Base-by-base conservation (phyloP, 805 yeast species). In the Ogataea haglerorum region DNA sequence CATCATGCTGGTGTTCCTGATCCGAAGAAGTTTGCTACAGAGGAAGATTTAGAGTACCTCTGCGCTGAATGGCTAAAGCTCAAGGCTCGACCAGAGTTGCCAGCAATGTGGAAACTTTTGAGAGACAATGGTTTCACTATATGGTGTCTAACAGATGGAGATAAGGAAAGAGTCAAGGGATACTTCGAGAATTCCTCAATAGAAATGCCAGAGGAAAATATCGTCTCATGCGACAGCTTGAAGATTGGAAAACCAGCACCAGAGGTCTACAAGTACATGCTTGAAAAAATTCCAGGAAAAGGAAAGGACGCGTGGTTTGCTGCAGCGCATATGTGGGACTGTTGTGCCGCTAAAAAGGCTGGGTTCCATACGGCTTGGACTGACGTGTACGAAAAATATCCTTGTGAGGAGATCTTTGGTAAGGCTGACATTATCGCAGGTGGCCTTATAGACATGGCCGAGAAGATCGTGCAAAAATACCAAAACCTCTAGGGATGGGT, bases 261-360 rank as follows among this genome's bases (percentile, higher is more conserved):
- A 4, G 40, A 39, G 10, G 64, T 58, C 22, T 59, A 59, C 38
- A 30, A 57, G 38, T 56, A 40, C 21, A 59, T 59, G 45, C 44
- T 56, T 9, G 37, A 49, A 10, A 54, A 49, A 31, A 52, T 59
- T 22, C 56, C 57, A 8, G 52, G 54, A 5, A 43, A 45, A 17
- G 60, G 57, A 16, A 51, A 53, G 21, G 63, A 58, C 42, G 60
- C 59, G 4, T 59, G 57, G 49, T 59, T 59, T 49, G 62, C 58
- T 10, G 64, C 64, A 32, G 56, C 63, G 14, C 64, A 59, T 30
- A 56, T 58, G 59, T 59, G 64, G 64, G 64, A 59, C 40, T 50
- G 56, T 13, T 45, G 51, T 44, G 64, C 64, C n/a, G 64, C 64
- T 10, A 57, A 50, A 30, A 56, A 52, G 32, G 58, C 57, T 24